Base-by-base conservation (phyloP, 108 stramenopile genomes). In the Asterionellopsis glacialis region DNA sequence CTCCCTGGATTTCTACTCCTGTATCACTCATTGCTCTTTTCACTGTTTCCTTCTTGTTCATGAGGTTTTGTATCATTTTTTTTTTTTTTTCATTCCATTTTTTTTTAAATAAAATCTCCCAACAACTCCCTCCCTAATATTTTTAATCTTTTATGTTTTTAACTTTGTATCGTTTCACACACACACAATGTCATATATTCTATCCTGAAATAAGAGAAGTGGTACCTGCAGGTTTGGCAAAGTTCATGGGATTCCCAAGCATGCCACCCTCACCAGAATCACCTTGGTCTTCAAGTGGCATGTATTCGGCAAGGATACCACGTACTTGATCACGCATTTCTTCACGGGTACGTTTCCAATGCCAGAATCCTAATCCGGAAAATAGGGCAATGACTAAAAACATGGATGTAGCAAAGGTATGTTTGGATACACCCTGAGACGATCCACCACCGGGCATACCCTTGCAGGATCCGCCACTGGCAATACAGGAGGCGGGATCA, bases 241-340 rank as follows among this genome's bases (percentile, higher is more conserved):
- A 75, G 59, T 75, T 70, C 74, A 75, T 75, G 16, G 74, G 74
- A 33, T 33, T 33, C 7, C 33, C 33, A 2, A 33, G 7, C 33
- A 33, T 33, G 7, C 33, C 33, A 33, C 33, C 33, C 7, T 33
- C 33, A 26, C 24, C 22, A n/a, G 5, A 1, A 27, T 54, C 53
- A 15, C 22, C 53, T 27, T 54, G 53, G 11, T 54, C 53, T 27
- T 54, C 53, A 1, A 54, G 11, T 1, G 53, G 53, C 53, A 54
- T 88, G 74, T 94, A 94, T 57, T 94, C 93, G 21, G 93, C 93
- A 54, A 94, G 70, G 41, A 94, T 94, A 21, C 88, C 86, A 39
- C 90, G 69, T 9, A 94, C 93, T 69, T 92, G 86, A 48, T 88
- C 90, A 43, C 93, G 82, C 90, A 91, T 90, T 66, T 90, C 87